phyloP scores from a whole-genome alignment of 164 flowering plant species.

The Stephania yunnanensis region DNA sequence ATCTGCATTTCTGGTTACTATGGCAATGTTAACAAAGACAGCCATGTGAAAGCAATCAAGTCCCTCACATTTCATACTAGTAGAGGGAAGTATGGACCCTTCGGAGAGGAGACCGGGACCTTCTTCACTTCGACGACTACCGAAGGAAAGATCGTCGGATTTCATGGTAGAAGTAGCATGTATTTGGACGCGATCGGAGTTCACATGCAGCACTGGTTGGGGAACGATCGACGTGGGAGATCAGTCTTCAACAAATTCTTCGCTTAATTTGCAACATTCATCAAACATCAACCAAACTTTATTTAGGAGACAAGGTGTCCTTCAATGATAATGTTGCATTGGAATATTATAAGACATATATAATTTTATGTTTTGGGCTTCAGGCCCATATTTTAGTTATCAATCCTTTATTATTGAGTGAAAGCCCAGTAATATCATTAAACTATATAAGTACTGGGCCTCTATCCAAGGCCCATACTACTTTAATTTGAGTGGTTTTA shows the following conservation, averaged over 20 bases:
- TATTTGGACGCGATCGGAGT: conserved; percentile 84
- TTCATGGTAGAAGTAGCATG: conserved; percentile 70
- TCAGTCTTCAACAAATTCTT: conserved; percentile 28
- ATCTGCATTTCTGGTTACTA: conserved; percentile 61
- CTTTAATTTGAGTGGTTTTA: neutral
- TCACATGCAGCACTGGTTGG: conserved; percentile 84
- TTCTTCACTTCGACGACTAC: conserved; percentile 63
- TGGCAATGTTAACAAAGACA: conserved; percentile 33
- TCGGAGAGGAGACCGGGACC: conserved; percentile 65
- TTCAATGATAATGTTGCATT: neutral
- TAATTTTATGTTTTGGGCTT: neutral
- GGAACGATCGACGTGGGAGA: conserved; percentile 23
- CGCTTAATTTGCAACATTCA: conserved; percentile 8
- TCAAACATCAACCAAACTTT: neutral
- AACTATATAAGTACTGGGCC: neutral
- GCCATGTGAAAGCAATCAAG: conserved; percentile 29
- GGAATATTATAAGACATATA: neutral
- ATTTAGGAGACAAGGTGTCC: neutral
- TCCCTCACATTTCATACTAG: conserved; percentile 62
- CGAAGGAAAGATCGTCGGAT: conserved; percentile 78
- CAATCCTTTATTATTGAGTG: neutral
- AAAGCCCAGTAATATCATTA: neutral
- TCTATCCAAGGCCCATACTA: neutral
- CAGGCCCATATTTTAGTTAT: neutral
- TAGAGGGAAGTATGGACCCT: conserved; percentile 74